Evolutionary conservation across 176 grass and related monocot genomes (phyloP), one percentile per base, ranked within the genome.

Genomic region (Paspalum notatum): DNA sequence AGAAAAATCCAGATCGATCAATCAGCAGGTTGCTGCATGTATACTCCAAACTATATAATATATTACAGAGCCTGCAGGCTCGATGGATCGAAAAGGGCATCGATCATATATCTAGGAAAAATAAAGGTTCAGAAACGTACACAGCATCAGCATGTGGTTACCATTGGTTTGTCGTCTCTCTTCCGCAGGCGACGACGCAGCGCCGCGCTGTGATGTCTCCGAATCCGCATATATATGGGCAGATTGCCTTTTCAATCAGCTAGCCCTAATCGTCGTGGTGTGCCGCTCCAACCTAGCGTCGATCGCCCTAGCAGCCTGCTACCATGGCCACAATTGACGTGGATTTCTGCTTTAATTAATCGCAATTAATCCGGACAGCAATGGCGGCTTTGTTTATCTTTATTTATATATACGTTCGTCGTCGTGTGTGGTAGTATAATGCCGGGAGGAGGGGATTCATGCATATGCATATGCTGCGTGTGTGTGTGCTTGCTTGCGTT

Each of bases 401-500:
- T 32, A 32, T 32, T 32, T 32, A 3, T 32, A 32, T 45, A 80
- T 80, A 20, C 39, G 32, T 57, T 66, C 39, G 9, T 59, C 12
- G 3, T 17, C 54, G 14, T 15, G 14, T 15, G 20, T 56, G 87
- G 46, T 53, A n/a, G 52, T 26, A 49, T 13, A 5, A 69, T 18
- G 52, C 50, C 38, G 32, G 32, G 32, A 32, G 32, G 42, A 5
- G 54, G 3, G 54, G 54, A 58, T 53, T 18, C 51, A 49, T 38
- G 58, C 42, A 32, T 44, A 50, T 48, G 66, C 48, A 71, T 53
- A 16, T 38, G 69, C 12, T 6, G 32, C 32, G 32, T 17, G 13
- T 4, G 14, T 63, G 27, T 39, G 50, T 25, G 53, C 24, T 89
- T 81, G 78, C 83, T 74, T 90, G 83, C 9, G 68, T 61, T 86